phyloP scores from a whole-genome alignment of 768 basidiomycete genomes.

The Sarcodon aspratus region DNA sequence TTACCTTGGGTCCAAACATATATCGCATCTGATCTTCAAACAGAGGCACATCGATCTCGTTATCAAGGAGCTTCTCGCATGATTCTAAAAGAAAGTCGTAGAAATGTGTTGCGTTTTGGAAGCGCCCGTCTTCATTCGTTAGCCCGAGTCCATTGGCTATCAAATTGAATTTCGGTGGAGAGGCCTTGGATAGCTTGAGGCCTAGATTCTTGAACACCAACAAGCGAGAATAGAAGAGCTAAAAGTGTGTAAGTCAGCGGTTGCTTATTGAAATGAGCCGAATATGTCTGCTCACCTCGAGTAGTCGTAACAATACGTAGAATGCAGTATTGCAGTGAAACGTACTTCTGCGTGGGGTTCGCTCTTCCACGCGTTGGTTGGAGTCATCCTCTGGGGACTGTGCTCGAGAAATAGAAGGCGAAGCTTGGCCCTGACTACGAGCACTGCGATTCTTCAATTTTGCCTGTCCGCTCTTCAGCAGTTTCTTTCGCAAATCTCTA shows the following conservation, averaged over 20 bases:
- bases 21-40: slow-evolving; percentile 90
- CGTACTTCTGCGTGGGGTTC: slow-evolving; percentile 32
- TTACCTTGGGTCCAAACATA: slow-evolving; percentile 76
- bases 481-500: slow-evolving; percentile 67
- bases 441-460: slow-evolving; percentile 31
- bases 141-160: slow-evolving; percentile 28
- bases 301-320: slow-evolving; percentile 73
- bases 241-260: neutral
- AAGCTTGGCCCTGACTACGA: neutral
- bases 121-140: slow-evolving; percentile 11
- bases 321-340: slow-evolving; percentile 89
- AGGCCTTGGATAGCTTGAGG: slow-evolving; percentile 27
- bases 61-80: slow-evolving; percentile 86
- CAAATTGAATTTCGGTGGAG: slow-evolving; percentile 14
- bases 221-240: slow-evolving; percentile 81
- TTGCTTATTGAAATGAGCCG: neutral
- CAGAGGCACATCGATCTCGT: slow-evolving; percentile 73
- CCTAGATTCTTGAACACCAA: slow-evolving; percentile 68
- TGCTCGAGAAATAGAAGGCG: neutral
- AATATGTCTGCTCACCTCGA: slow-evolving; percentile 52
- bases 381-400: too few relatives aligned
- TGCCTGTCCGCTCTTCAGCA: slow-evolving; percentile 75
- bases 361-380: slow-evolving; percentile 10
- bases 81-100: slow-evolving; percentile 80
- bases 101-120: slow-evolving; percentile 47